Percentiles rank a stretch among this genome's conserved stretches.
Conservation (phyloP, 495 filamentous ascomycete species). For the Talaromyces thailandensis region DNA sequence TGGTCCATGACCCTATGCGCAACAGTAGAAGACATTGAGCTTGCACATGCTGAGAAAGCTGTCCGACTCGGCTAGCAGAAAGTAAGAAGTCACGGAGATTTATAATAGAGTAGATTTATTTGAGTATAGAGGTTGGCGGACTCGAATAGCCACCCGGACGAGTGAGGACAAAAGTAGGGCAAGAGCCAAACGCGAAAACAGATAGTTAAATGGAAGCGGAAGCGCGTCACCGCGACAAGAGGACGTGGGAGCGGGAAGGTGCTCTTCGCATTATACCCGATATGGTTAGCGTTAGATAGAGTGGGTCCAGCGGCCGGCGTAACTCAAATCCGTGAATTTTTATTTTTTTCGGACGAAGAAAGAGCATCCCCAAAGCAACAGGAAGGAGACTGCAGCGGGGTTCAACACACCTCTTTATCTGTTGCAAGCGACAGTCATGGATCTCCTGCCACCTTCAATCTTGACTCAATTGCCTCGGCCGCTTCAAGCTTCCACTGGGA, state of each 20-base stretch:
- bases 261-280: slow-evolving; percentile 1
- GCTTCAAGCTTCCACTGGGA: slow-evolving; percentile 48
- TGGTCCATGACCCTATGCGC: slow-evolving; percentile 28
- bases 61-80: neutral
- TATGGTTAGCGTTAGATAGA: neutral
- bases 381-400: neutral
- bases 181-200: slow-evolving; percentile 2
- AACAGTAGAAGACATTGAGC: slow-evolving; percentile 2
- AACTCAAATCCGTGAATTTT: slow-evolving; percentile 1
- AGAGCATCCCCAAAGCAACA: neutral
- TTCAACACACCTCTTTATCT: neutral
- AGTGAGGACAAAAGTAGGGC: neutral
- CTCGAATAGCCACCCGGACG: neutral
- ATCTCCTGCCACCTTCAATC: slow-evolving; percentile 40
- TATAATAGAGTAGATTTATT: neutral
- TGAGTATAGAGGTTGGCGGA: neutral
- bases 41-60: slow-evolving; percentile 2
- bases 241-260: neutral
- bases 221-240: slow-evolving; percentile 6
- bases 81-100: neutral
- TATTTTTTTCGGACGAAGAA: neutral
- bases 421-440: slow-evolving; percentile 19
- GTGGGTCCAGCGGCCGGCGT: neutral
- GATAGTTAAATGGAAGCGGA: neutral
- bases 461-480: slow-evolving; percentile 60